Evolutionary conservation across 371 early-diverging fungal species (phyloP), one percentile per base, ranked within the genome.

Genomic region (Zopfochytrium polystomum): DNA sequence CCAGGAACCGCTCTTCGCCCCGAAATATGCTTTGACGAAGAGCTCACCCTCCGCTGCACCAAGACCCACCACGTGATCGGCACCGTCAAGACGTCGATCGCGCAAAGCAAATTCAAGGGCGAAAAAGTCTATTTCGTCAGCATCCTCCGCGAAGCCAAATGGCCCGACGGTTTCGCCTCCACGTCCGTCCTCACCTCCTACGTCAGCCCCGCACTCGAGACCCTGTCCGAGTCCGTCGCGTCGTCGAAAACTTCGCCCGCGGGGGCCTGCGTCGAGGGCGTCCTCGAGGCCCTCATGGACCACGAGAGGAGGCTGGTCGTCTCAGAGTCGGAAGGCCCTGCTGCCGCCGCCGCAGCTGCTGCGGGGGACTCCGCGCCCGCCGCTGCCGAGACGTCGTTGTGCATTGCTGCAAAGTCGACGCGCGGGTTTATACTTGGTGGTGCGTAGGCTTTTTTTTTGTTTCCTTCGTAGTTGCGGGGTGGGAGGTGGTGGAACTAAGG

Each of bases 211-310:
- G 11, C 27, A 6, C 45, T 66, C 5, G 55, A 60, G 25, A 66
- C 66, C n/a, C 32, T 60, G 6, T 45, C 60, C 44, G 59, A 66
- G 35, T 52, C 60, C 13, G 52, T 66, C 11, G 7, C 11, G 11
- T 7, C 7, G 38, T 7, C 18, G 38, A 38, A 38, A 38, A 18
- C 7, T 11, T 11, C 18, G 38, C 7, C 11, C 38, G 18, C 7
- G 11, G 38, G 38, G 11, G 11, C 18, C 11, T 18, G 38, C 7
- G 18, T 38, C 38, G 38, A 38, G 38, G 11, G 38, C 38, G 38
- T 38, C 38, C 11, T 38, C 38, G 38, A 38, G 38, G 38, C 38
- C 11, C 11, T 18, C 38, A 18, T 38, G 38, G 38, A 38, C 38
- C 7, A 38, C 11, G 38, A 38, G 18, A 18, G 38, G 38, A 7